phyloP scores from a whole-genome alignment of 305 asterid genomes.

The Stenogyne calaminthoides region DNA sequence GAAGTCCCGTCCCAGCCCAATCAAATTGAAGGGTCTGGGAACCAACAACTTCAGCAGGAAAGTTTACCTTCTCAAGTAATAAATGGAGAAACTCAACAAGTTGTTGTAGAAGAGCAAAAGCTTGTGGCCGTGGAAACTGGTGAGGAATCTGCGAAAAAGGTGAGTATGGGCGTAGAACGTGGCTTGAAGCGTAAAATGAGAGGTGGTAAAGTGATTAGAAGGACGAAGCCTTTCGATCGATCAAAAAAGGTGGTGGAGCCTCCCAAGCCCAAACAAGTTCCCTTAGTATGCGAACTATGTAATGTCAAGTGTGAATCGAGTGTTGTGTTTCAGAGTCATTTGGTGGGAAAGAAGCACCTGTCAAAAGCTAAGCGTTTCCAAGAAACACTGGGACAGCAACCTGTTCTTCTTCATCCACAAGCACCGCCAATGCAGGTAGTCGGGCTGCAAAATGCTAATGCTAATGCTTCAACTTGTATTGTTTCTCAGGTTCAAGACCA shows the following conservation, averaged over 20 bases:
- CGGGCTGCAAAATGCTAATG: constrained; percentile 37
- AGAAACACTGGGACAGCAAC: constrained; percentile 48
- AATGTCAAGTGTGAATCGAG: constrained; percentile 58
- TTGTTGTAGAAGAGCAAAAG: constrained; percentile 34
- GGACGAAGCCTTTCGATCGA: constrained; percentile 37
- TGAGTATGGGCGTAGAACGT: constrained; percentile 30
- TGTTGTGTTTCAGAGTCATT: constrained; percentile 59
- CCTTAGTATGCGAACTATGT: constrained; percentile 67
- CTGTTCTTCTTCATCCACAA: constrained; percentile 36
- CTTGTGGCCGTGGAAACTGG: constrained; percentile 32
- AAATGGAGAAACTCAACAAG: constrained; percentile 33
- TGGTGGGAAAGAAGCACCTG: constrained; percentile 66
- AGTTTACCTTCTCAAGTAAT: constrained; percentile 35
- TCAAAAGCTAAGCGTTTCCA: constrained; percentile 55
- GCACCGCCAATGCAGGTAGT: constrained; percentile 48
- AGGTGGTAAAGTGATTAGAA: constrained; percentile 45
- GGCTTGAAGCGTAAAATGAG: constrained; percentile 47
- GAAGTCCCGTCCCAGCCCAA: constrained; percentile 39
- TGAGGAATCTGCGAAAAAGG: constrained; percentile 37
- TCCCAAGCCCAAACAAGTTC: constrained; percentile 52
- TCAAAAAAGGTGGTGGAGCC: constrained; percentile 38
- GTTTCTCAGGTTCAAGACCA: constrained; percentile 34
- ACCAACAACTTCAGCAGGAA: constrained; percentile 30
- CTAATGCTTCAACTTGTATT: constrained; percentile 38
- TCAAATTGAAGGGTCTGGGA: constrained; percentile 26